phyloP scores from a whole-genome alignment of 176 grass and related monocot genomes.

The Aegilops speltoides region DNA sequence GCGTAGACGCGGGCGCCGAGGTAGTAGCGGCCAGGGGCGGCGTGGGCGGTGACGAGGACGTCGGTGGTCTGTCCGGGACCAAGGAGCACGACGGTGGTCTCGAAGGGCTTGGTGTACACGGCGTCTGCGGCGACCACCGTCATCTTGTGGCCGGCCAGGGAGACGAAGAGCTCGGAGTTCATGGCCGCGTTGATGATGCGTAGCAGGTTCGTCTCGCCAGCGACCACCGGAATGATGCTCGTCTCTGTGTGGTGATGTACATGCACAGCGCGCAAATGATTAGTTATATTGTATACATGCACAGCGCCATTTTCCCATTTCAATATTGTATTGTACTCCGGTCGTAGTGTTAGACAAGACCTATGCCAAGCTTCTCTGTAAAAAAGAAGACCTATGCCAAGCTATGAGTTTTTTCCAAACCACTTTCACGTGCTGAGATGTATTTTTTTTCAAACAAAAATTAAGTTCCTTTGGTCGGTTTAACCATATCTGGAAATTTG shows the following conservation, averaged over 20 bases:
- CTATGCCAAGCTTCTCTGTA: neutral
- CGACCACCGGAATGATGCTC: conserved; percentile 56
- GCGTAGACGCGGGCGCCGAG: conserved; percentile 67
- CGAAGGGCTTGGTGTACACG: conserved; percentile 70
- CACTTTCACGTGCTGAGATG: neutral
- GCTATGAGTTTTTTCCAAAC: conserved; percentile 9
- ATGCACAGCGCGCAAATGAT: neutral
- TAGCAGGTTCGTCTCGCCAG: conserved; percentile 67
- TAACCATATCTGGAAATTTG: conserved; percentile 1
- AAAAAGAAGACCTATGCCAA: neutral
- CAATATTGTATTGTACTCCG: neutral
- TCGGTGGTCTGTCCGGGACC: conserved; percentile 91
- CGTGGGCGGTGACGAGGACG: conserved; percentile 75
- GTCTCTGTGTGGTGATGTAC: conserved; percentile 46
- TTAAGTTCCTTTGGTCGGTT: conserved; percentile 9
- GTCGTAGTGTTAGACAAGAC: neutral
- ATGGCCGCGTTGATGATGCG: conserved; percentile 84
- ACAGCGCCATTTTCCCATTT: neutral
- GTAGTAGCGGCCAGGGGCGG: conserved; percentile 76
- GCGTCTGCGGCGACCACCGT: conserved; percentile 87
- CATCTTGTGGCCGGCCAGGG: conserved; percentile 81
- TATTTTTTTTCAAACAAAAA: conserved; percentile 13
- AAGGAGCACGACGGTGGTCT: conserved; percentile 59
- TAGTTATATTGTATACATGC: neutral
- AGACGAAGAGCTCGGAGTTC: conserved; percentile 78